Conservation (phyloP, 192 early-diverging fungal species). For the Paraglomus brasilianum region DNA sequence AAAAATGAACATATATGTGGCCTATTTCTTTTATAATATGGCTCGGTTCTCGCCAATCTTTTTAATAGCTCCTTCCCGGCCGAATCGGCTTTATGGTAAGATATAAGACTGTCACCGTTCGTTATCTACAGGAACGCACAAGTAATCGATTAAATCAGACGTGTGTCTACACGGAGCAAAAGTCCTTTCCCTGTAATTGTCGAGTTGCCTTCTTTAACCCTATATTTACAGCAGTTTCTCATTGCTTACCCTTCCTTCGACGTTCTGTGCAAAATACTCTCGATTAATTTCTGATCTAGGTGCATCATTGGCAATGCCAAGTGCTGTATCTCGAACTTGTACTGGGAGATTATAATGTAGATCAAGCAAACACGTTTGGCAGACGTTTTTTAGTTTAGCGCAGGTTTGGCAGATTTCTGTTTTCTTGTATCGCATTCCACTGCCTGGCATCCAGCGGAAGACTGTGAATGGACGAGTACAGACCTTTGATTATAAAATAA, state of each 20-base stretch:
- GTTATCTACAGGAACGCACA: background rate
- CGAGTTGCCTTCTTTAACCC: background rate
- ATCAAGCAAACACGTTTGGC: conserved; percentile 96
- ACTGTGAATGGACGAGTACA: conserved; percentile 92
- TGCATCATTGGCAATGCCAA: conserved; percentile 72
- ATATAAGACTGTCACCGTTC: conserved; percentile 53
- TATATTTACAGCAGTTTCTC: background rate
- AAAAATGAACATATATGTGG: conserved; percentile 96
- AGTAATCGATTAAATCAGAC: background rate
- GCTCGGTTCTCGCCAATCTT: conserved; percentile 79
- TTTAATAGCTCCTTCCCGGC: conserved; percentile 74
- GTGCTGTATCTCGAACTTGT: conserved; percentile 87
- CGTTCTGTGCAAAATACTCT: conserved; percentile 82
- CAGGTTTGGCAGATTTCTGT: conserved; percentile 98
- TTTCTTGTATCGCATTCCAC: conserved; percentile 95
- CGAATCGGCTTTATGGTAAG: conserved; percentile 68
- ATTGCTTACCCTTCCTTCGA: conserved; percentile 58
- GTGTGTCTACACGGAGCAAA: background rate
- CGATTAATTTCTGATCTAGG: conserved; percentile 86
- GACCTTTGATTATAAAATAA: conserved; percentile 41
- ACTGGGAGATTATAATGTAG: conserved; percentile 92
- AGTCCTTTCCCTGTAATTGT: too few species aligned
- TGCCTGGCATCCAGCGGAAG: conserved; percentile 95
- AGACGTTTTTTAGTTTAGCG: conserved; percentile 97
- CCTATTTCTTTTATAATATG: conserved; percentile 89